Evolutionary conservation across 345 rosid genomes (phyloP), one percentile per base, ranked within the genome.

Genomic region (Boechera divaricarpa): DNA sequence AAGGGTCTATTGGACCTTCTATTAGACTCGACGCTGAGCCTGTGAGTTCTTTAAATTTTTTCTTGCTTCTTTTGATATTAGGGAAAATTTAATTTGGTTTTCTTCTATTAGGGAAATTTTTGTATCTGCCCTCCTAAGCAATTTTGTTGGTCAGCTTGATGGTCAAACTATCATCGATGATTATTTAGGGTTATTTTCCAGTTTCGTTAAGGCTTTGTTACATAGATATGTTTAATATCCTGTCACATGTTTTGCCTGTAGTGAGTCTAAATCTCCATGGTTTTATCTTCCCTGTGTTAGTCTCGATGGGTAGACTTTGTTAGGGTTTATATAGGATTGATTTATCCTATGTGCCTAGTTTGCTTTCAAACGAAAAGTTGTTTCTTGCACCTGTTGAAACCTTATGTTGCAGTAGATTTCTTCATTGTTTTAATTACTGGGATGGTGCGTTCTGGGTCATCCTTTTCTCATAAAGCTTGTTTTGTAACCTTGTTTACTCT

Each of bases 11-110:
- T 60, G 90, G 91, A 7, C 93, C 97, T 31, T 90, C 97, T 64
- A 78, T 89, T 55, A 85, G 89, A 75, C 85, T 89, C 42, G 97
- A 94, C 77, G 84, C 97, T 44, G 98, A 92, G 77, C 88, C 97
- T 42, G 98, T 94, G 74, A 86, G 96, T 83, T 75, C 16, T n/a
- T n/a, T 69, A 29, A 18, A 39, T 5, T 3, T 24, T 56, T 24
- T 33, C 44, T 1, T 31, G 3, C 29, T 48, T 48, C 15, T 21
- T 21, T 21, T 45, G 45, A 13, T 16, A 38, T 42, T 41, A 41
- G 11, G 12, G 41, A 26, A 21, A 16, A 33, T 39, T 6, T 69
- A 24, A 39, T 62, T 15, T 11, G 51, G 63, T 70, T 11, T 55
- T 31, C 1, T 68, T 56, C 31, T 67, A 35, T 33, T 47, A 16